These are phyloP conservation scores for Hemileia vastatrix DNA, from an alignment of 1,284 basidiomycete genomes.

Conservation along the genomic window DNA sequence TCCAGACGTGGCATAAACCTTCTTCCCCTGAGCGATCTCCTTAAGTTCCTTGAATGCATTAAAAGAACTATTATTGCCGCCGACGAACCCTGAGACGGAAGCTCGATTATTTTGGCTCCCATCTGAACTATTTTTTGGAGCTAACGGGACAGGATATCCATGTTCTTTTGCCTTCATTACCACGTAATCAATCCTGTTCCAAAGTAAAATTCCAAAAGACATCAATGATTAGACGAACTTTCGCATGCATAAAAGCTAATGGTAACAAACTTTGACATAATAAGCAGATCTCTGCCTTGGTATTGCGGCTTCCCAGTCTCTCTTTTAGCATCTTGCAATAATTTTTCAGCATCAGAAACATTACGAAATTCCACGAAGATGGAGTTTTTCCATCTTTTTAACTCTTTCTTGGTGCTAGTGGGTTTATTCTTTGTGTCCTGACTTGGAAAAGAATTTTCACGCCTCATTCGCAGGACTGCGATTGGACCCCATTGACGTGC, in stretches of 20 bases:
- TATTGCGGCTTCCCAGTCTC: conserved; percentile 11
- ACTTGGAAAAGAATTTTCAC: conserved; percentile 8
- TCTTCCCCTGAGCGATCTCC: conserved; percentile 1
- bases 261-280: conserved; percentile 22
- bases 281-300: conserved; percentile 12
- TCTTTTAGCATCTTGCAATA: conserved; percentile 12
- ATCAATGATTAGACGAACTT: background rate
- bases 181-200: conserved; percentile 20
- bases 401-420: background rate
- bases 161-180: conserved; percentile 23
- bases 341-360: conserved; percentile 9
- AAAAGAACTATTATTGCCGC: conserved; percentile 13
- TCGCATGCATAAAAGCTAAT: background rate
- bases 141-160: conserved; percentile 11
- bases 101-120: background rate
- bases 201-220: background rate
- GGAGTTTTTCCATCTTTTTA: conserved; percentile 21
- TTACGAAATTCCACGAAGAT: conserved; percentile 18
- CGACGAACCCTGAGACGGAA: background rate
- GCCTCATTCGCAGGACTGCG: conserved; percentile 20
- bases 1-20: conserved; percentile 3
- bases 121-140: background rate
- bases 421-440: too few relatives aligned
- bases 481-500: conserved; percentile 18
- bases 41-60: conserved; percentile 21